A percentile compares a stretch with the other conserved stretches of the same genome.
These are phyloP conservation scores for Ophiostoma australiae DNA, from an alignment of 2,329 filamentous ascomycete genomes.

Conservation along the genomic window DNA sequence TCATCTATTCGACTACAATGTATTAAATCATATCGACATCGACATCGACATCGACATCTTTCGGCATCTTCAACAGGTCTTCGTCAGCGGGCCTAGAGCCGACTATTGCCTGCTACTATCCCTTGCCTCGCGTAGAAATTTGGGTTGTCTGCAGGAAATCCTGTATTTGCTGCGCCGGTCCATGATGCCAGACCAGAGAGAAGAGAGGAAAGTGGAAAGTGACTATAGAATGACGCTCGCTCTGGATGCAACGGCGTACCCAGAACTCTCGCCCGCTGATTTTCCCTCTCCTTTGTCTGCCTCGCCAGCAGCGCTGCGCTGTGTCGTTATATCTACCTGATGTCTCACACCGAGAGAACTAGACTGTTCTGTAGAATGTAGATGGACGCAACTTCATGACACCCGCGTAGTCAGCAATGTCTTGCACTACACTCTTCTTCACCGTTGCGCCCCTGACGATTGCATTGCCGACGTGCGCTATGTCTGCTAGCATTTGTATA, in stretches of 20 bases:
- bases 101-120: neutral
- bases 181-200: no score
- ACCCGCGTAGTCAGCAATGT: neutral
- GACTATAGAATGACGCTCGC: neutral
- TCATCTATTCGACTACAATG: neutral
- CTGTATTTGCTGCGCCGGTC: neutral
- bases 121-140: neutral
- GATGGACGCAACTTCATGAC: neutral
- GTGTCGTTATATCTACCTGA: neutral
- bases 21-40: neutral
- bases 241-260: neutral
- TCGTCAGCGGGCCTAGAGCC: neutral
- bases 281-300: neutral
- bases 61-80: neutral
- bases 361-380: constrained; percentile 4
- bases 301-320: neutral
- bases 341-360: neutral
- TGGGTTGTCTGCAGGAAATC: neutral
- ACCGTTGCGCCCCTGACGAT: neutral
- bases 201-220: no score
- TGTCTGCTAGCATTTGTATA: neutral
- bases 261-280: neutral
- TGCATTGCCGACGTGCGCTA: neutral
- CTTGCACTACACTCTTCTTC: neutral
- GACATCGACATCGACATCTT: neutral